Evolutionary conservation across 2,329 filamentous ascomycete genomes (phyloP).

Genomic region (Aspergillus sp.): DNA sequence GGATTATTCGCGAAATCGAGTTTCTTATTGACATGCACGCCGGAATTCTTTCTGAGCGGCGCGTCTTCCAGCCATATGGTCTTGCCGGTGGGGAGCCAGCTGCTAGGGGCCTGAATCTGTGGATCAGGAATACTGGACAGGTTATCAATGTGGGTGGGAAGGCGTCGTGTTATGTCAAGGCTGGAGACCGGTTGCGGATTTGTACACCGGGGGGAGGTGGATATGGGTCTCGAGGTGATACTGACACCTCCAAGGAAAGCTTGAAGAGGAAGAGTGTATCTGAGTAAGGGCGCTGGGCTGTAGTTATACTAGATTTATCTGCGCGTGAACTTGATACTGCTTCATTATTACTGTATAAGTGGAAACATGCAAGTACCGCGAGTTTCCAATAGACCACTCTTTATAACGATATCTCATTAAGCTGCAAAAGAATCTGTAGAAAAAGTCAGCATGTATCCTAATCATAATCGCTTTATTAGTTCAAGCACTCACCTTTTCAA

Average conservation of each 20-base stretch:
- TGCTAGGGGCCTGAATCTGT: not conserved
- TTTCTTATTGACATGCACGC: not conserved
- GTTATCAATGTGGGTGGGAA: not conserved
- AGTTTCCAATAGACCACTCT: too few species aligned
- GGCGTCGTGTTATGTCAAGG: not conserved
- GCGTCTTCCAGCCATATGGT: not conserved
- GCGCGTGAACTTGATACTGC: too few species aligned
- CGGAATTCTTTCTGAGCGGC: not conserved
- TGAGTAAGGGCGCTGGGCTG: too few species aligned
- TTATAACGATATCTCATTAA: too few species aligned
- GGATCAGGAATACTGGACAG: not conserved
- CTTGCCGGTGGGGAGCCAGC: not conserved
- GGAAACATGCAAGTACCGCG: too few species aligned
- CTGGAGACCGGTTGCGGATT: not conserved
- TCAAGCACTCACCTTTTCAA: constrained; percentile 3
- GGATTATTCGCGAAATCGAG: constrained; percentile 5
- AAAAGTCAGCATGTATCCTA: too few species aligned
- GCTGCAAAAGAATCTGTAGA: too few species aligned
- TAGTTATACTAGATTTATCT: too few species aligned
- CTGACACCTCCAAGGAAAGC: too few species aligned
- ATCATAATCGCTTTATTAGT: too few species aligned
- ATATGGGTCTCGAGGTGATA: not conserved
- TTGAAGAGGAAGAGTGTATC: too few species aligned
- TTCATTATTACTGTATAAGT: too few species aligned
- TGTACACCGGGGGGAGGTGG: not conserved